Evolutionary conservation across 306 rosid genomes (phyloP), one percentile per base, ranked within the genome.

Genomic region (Malus asiatica): DNA sequence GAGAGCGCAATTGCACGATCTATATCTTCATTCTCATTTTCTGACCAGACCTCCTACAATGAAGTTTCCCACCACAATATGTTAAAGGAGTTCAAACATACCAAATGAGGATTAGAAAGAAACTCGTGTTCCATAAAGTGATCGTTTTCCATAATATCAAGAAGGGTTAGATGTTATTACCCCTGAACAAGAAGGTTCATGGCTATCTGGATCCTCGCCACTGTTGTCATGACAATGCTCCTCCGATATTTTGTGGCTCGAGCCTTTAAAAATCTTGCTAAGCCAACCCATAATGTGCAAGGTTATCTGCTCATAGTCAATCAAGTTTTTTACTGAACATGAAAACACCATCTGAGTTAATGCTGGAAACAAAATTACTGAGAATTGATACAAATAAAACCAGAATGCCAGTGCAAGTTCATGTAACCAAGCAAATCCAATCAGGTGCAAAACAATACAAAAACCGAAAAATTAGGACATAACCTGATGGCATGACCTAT

Each of bases 1-100:
- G 99, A 95, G 10, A 90, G 76, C 45, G 97, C 97, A 81, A 95
- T 89, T 51, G 99, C 99, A 46, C 84, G 97, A 77, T 95, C 93
- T 11, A 92, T 84, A 32, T 89, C 97, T 75, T 90, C 97, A 79
- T 90, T 86, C 84, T 89, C 93, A 3, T 82, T 90, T 84, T 84
- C 91, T 32, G 92, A 40, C 92, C 87, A 84, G 52, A 73, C 81
- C 76, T 90, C 99, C 99, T 95, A 82, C 91, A 88, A 63, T 87
- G 77, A 79, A 69, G 67, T 57, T 77, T 73, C 27, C 77, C 72
- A 81, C 23, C 52, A 81, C 81, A 75, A 78, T 71, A 45, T 45
- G 76, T 84, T 44, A 77, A 44, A 23, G 70, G 27, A 15, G 74
- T 73, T 64, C 60, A 70, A 74, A 53, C 30, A 67, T 22, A 78